Evolutionary conservation across 2,329 filamentous ascomycete species (phyloP).

Genomic region (Xylaria arbuscula): DNA sequence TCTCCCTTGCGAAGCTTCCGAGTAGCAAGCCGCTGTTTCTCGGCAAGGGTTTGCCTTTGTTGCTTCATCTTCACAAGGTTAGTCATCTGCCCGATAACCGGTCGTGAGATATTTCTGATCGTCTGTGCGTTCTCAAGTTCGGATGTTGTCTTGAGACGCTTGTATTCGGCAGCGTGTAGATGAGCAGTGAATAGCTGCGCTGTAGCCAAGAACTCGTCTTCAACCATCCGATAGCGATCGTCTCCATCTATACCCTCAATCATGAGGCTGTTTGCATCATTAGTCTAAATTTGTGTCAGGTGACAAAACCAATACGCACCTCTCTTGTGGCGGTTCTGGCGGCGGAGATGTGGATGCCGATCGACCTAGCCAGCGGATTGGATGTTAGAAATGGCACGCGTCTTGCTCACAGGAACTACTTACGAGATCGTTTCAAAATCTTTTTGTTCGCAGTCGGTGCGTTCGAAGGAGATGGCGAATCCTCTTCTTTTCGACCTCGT

Average conservation of each 20-base stretch:
- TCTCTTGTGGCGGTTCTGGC: constrained; percentile 60
- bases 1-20: constrained; percentile 42
- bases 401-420: not conserved
- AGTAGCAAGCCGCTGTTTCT: constrained; percentile 51
- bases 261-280: constrained; percentile 66
- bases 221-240: constrained; percentile 83
- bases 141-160: constrained; percentile 70
- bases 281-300: constrained; percentile 17
- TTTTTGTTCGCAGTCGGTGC: constrained; percentile 24
- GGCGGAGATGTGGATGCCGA: constrained; percentile 65
- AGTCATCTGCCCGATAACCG: constrained; percentile 58
- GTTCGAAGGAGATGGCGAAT: constrained; percentile 29
- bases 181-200: constrained; percentile 78
- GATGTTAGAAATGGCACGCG: constrained; percentile 4
- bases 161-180: constrained; percentile 81
- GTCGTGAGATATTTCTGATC: constrained; percentile 63
- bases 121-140: constrained; percentile 64
- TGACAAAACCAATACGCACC: constrained; percentile 49
- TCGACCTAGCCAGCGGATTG: constrained; percentile 43
- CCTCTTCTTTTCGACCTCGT: constrained; percentile 23
- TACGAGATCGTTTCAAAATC: constrained; percentile 31
- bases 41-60: constrained; percentile 51
- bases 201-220: constrained; percentile 78
- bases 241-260: constrained; percentile 71
- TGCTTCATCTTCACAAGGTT: constrained; percentile 52